Evolutionary conservation across 2,329 filamentous ascomycete species (phyloP).

Genomic region (Triangularia setosa): DNA sequence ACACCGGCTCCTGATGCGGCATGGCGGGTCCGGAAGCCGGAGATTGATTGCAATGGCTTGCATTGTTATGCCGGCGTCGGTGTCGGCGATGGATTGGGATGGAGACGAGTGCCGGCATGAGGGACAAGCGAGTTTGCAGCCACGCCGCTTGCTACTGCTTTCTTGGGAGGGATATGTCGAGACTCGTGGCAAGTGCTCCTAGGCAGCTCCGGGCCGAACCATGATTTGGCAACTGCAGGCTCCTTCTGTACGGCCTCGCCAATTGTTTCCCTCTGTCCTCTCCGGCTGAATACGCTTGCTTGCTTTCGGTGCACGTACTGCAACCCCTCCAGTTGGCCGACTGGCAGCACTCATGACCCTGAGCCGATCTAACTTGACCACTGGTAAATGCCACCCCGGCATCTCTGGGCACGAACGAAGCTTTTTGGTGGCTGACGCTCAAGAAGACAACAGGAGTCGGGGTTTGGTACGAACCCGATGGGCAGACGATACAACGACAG

Average conservation of each 20-base stretch:
- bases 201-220: not conserved
- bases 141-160: not conserved
- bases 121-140: not conserved
- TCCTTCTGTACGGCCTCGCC: not conserved
- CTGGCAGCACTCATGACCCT: not conserved
- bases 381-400: conserved; percentile 12
- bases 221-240: not conserved
- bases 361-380: conserved; percentile 13
- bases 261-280: conserved; percentile 1
- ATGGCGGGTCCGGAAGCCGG: not conserved
- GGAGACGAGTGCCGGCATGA: not conserved
- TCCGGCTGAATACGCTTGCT: not conserved
- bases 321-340: conserved; percentile 2
- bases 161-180: not conserved
- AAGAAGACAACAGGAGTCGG: not conserved
- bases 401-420: not conserved
- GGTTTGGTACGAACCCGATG: conserved; percentile 16
- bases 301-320: not conserved
- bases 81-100: not conserved
- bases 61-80: not conserved
- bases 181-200: not conserved
- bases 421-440: conserved; percentile 5
- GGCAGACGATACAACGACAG: conserved; percentile 1
- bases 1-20: not conserved
- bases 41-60: not conserved